Evolutionary conservation across 2,329 filamentous ascomycete species (phyloP).

Genomic region (Exophiala viscosa): DNA sequence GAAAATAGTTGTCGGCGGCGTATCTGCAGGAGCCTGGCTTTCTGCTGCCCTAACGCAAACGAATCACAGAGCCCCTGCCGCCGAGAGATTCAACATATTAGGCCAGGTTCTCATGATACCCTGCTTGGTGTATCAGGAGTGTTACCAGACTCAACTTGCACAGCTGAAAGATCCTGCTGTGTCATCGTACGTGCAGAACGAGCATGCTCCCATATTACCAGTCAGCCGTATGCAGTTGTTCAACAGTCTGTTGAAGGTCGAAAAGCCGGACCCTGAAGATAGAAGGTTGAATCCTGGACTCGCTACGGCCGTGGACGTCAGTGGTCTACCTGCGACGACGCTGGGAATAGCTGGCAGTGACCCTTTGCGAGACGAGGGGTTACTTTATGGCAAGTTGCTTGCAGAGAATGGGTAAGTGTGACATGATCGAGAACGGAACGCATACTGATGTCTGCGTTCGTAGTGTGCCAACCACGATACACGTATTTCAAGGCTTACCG

Average conservation of each 20-base stretch:
- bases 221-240: conserved; percentile 38
- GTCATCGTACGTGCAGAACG: conserved; percentile 47
- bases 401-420: conserved; percentile 41
- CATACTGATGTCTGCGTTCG: background rate
- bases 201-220: conserved; percentile 50
- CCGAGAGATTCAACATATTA: conserved; percentile 34
- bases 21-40: conserved; percentile 48
- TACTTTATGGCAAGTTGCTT: conserved; percentile 43
- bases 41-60: conserved; percentile 36
- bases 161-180: conserved; percentile 38
- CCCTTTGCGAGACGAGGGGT: conserved; percentile 48
- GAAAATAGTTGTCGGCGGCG: conserved; percentile 46
- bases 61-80: conserved; percentile 23
- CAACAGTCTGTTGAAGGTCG: conserved; percentile 28
- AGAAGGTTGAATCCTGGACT: conserved; percentile 41
- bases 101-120: conserved; percentile 55
- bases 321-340: conserved; percentile 43
- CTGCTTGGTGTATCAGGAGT: conserved; percentile 37
- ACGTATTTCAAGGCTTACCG: conserved; percentile 52
- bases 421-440: too few relatives aligned
- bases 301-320: conserved; percentile 34
- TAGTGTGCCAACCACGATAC: conserved; percentile 48
- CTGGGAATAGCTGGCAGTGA: conserved; percentile 41
- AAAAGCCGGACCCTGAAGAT: conserved; percentile 32
- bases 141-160: conserved; percentile 36